Percentiles rank a stretch among this genome's conserved stretches.
Conservation (phyloP, 768 basidiomycete genomes). For the Pleurotus ostreatus region DNA sequence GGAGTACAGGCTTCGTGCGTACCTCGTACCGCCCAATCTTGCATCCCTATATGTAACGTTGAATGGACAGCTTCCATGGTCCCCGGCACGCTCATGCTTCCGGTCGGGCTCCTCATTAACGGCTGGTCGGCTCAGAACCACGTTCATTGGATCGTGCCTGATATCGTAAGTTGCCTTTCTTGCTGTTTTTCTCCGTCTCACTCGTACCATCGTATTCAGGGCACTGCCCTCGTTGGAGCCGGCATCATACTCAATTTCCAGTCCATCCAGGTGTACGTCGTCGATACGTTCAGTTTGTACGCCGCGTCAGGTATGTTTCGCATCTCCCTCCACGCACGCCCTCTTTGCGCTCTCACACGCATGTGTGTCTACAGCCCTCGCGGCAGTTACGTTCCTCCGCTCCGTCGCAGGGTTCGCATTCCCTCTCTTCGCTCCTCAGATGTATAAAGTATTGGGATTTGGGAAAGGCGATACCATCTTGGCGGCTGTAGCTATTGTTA, state of each 20-base stretch:
- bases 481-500: conserved; percentile 48
- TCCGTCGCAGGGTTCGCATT: conserved; percentile 71
- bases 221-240: conserved; percentile 50
- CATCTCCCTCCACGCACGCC: background rate
- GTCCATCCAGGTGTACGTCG: conserved; percentile 60
- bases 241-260: conserved; percentile 61
- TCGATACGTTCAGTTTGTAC: conserved; percentile 63
- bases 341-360: background rate
- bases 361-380: conserved; percentile 40
- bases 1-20: conserved; percentile 44
- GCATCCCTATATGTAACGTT: no score
- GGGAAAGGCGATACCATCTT: conserved; percentile 69
- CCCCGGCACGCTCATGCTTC: conserved; percentile 53
- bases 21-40: no score
- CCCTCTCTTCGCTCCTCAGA: conserved; percentile 71
- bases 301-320: conserved; percentile 55
- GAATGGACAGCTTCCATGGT: conserved; percentile 47
- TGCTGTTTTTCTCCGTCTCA: background rate
- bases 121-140: conserved; percentile 64
- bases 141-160: conserved; percentile 67
- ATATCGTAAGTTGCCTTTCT: conserved; percentile 42
- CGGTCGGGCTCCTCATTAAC: conserved; percentile 61
- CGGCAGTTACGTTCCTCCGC: conserved; percentile 59
- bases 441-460: conserved; percentile 63
- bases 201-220: conserved; percentile 27